Evolutionary conservation across 2,329 filamentous ascomycete genomes (phyloP), one percentile per base, ranked within the genome.

Genomic region (Rosellinia necatrix): DNA sequence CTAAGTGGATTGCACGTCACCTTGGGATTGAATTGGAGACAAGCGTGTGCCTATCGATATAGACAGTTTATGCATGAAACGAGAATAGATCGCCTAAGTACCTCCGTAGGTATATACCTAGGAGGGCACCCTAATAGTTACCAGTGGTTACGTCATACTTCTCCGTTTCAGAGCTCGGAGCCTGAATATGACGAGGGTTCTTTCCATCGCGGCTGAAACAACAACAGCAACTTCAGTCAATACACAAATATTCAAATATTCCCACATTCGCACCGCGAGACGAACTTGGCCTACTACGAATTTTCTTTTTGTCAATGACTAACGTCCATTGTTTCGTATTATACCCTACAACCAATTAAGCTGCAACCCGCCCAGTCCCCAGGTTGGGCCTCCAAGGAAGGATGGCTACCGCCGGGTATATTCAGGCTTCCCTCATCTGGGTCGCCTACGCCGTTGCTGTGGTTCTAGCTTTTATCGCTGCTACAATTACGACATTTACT

Each of bases 401-500:
- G 40, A 71, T 71, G 70, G 68, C 69, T 53, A 35, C 56, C 46
- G 78, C 80, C 59, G 81, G 80, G 68, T 79, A 94, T 71, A 84
- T 97, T 60, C 92, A 96, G 72, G 89, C 89, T 52, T 91, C 90
- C 69, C 81, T 97, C 64, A 97, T 97, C 74, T 99, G 94, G 94
- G 87, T 94, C 60, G 85, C 92, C 50, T 99, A 97, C 73, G 91
- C 88, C 59, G 83, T 93, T 57, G 92, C 90, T 52, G 81, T 97
- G 46, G 87, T 73, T 58, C 76, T 96, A 52, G 85, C 93, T 60
- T 83, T 96, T 48, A 76, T 88, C 62, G 87, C 91, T 55, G 88
- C 92, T 50, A 84, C 87, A 60, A 84, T 96, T 67, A 97, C 96
- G 64, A 91, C 94, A 59, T 93, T 93, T 74, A 84, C 91, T 65